phyloP scores from a whole-genome alignment of 176 grass and related monocot genomes.

The Ampelocalamus luodianensis region DNA sequence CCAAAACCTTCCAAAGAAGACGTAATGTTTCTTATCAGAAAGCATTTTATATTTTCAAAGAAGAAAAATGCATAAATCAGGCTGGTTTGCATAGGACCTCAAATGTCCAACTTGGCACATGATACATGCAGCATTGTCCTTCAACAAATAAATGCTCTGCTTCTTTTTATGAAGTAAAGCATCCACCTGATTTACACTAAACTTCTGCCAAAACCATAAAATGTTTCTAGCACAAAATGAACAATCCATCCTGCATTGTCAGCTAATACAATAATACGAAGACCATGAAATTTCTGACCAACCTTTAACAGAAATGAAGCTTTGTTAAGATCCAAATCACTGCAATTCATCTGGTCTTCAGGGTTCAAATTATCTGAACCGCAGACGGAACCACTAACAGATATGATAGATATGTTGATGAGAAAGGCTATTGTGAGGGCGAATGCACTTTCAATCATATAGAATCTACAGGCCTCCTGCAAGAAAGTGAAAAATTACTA shows the following conservation, averaged over 20 bases:
- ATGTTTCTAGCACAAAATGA: conserved; percentile 7
- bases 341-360: conserved; percentile 79
- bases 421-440: conserved; percentile 91
- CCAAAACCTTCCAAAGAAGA: background rate
- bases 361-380: conserved; percentile 70
- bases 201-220: background rate
- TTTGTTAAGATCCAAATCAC: conserved; percentile 92
- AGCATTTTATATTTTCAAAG: conserved; percentile 6
- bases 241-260: background rate
- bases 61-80: background rate
- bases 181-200: background rate
- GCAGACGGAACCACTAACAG: conserved; percentile 91
- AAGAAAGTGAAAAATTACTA: conserved; percentile 47
- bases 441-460: conserved; percentile 97
- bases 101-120: conserved; percentile 3
- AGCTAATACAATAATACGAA: conserved; percentile 20
- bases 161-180: background rate
- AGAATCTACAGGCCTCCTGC: conserved; percentile 94
- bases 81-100: background rate
- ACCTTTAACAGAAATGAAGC: conserved; percentile 97
- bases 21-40: background rate
- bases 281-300: conserved; percentile 19
- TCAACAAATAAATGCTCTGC: background rate
- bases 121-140: background rate
- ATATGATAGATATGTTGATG: conserved; percentile 96